Evolutionary conservation across 2,329 filamentous ascomycete genomes (phyloP).

Genomic region (Aspergillus sp.): DNA sequence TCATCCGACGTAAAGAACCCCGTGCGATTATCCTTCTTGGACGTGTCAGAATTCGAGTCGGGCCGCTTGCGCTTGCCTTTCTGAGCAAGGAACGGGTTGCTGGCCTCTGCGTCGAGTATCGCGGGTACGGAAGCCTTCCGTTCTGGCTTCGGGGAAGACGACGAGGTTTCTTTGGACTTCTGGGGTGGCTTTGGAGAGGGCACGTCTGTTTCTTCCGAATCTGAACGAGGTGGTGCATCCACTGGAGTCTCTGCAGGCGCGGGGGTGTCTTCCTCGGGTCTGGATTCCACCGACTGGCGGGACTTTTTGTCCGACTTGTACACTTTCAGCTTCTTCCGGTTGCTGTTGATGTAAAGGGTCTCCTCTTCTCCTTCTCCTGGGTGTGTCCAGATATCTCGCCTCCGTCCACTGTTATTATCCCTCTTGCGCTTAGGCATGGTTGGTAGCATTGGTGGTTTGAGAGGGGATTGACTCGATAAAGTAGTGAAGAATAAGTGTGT

Average conservation of each 20-base stretch:
- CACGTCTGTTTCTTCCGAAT: no score
- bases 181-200: not conserved
- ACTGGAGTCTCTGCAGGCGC: not conserved
- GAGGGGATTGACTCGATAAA: no score
- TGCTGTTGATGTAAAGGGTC: no score
- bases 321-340: no score
- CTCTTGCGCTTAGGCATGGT: not conserved
- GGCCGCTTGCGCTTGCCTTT: constrained; percentile 5
- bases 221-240: not conserved
- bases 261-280: not conserved
- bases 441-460: not conserved
- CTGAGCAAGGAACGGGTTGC: constrained; percentile 2
- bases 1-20: constrained; percentile 33
- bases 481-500: no score
- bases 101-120: not conserved
- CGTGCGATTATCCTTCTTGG: constrained; percentile 13
- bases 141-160: not conserved
- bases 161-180: not conserved
- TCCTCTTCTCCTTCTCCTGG: no score
- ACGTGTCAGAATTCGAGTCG: not conserved
- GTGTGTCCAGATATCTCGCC: no score
- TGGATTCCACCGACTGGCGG: not conserved
- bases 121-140: not conserved
- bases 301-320: not conserved
- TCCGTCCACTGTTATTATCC: not conserved